Evolutionary conservation across 1,284 basidiomycete species (phyloP), one percentile per base, ranked within the genome.

Genomic region (Naganishia sp.): DNA sequence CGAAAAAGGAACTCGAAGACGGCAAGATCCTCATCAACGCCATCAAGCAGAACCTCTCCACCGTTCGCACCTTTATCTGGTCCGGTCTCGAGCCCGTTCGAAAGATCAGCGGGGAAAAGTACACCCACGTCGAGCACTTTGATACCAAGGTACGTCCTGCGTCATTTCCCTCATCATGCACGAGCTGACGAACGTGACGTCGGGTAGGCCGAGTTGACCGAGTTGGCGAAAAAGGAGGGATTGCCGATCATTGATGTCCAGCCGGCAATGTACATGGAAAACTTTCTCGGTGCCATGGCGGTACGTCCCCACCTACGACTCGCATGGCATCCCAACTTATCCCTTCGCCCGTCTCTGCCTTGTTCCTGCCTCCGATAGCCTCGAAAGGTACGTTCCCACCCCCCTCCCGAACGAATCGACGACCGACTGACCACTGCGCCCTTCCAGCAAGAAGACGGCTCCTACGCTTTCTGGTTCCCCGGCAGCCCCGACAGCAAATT

Each of bases 391-490:
- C 2, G 18, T 1, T 39, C 11, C 45, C 35, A 45, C 17, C n/a
- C 21, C 6, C 6, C 56, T n/a, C 28, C 6, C 45, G 3, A 28
- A 15, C 3, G 9, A 25, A 9, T 9, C 23, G 23, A 7, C 17
- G 32, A 54, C 25, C n/a, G 9, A 41, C 45, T n/a, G 23, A 25
- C 39, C 32, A 56, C 47, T 50, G 49, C 46, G 15, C 28, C 53
- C 15, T 39, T 15, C 9, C 21, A 68, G 67, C 47, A 46, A 75
- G 52, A 67, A 66, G 55, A 71, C 65, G 65, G 62, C 52, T 65
- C 73, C 50, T 65, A 77, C 58, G 45, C 70, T 39, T 78, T 80
- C 60, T 70, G 70, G 31, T 70, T 83, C 1, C 73, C 68, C 43
- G 52, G 80, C 3, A 78, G 83, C 58, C 63, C 63, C 4, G 42